A percentile compares a stretch with the other conserved stretches of the same genome.
phyloP scores from a whole-genome alignment of 2,329 filamentous ascomycete species.

The Blumeriella jaapii region DNA sequence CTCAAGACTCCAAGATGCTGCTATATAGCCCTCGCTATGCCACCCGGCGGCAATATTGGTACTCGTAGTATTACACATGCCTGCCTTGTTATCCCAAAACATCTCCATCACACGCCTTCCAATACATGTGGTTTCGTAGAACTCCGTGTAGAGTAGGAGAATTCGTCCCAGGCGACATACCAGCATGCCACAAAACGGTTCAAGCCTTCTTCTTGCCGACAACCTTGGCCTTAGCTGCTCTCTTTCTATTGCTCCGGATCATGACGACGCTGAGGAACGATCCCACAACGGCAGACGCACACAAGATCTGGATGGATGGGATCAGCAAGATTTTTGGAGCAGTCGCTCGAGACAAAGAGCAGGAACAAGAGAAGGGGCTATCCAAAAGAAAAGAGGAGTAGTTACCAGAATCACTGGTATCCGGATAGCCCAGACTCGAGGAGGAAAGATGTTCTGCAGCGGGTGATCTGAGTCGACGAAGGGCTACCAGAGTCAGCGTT shows the following conservation, averaged over 20 bases:
- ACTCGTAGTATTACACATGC: conserved; percentile 1
- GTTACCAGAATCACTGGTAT: conserved; percentile 77
- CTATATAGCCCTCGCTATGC: no score
- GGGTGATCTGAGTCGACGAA: conserved; percentile 94
- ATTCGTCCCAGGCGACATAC: not conserved
- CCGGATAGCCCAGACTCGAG: conserved; percentile 96
- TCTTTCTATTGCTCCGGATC: conserved; percentile 98
- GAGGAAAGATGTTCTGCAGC: conserved; percentile 89
- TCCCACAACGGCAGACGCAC: conserved; percentile 79
- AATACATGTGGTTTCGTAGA: not conserved
- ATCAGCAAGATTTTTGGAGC: not conserved
- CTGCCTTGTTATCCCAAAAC: not conserved
- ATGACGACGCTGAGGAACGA: conserved; percentile 95
- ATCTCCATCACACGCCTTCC: not conserved
- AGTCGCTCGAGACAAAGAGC: not conserved
- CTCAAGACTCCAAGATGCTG: no score
- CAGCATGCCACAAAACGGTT: no score
- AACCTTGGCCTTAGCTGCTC: conserved; percentile 84
- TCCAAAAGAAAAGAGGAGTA: not conserved
- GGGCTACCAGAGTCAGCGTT: conserved; percentile 47
- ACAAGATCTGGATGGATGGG: conserved; percentile 40
- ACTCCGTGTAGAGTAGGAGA: not conserved
- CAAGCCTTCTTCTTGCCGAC: conserved; percentile 79
- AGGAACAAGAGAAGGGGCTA: not conserved
- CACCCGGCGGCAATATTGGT: no score